phyloP scores from a whole-genome alignment of 257 asterid genomes.

The Nicotiana noctiflora region DNA sequence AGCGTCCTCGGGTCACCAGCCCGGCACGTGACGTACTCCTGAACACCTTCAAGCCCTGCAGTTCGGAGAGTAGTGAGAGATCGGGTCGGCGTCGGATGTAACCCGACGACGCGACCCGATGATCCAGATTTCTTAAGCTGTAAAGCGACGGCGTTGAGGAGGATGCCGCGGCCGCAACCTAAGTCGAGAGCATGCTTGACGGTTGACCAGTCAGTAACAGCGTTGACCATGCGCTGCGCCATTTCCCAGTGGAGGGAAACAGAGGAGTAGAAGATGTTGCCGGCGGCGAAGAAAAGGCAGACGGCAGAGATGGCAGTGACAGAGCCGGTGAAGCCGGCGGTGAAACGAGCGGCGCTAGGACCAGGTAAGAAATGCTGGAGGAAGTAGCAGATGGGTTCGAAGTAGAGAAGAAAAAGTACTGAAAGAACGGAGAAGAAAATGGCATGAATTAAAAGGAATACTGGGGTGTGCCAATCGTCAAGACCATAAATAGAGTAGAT shows the following conservation, averaged over 20 bases:
- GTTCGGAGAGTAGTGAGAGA: slow-evolving; percentile 59
- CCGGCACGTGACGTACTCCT: slow-evolving; percentile 94
- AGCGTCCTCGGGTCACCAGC: slow-evolving; percentile 79
- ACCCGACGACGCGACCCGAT: slow-evolving; percentile 90
- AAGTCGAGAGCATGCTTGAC: slow-evolving; percentile 85
- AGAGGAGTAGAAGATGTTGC: slow-evolving; percentile 75
- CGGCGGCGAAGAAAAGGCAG: slow-evolving; percentile 81
- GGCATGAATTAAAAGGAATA: slow-evolving; percentile 67
- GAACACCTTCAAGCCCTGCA: slow-evolving; percentile 85
- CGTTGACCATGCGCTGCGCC: slow-evolving; percentile 83
- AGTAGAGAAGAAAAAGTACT: slow-evolving; percentile 58
- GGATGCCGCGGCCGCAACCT: slow-evolving; percentile 92
- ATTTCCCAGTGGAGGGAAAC: slow-evolving; percentile 86
- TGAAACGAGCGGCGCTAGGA: slow-evolving; percentile 66
- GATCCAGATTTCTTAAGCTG: slow-evolving; percentile 91
- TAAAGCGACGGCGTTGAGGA: slow-evolving; percentile 82
- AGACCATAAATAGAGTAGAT: slow-evolving; percentile 94
- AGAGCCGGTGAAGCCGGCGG: slow-evolving; percentile 82
- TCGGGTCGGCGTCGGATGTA: slow-evolving; percentile 40
- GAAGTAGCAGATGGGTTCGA: slow-evolving; percentile 61
- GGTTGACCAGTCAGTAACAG: slow-evolving; percentile 79
- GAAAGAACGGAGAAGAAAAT: slow-evolving; percentile 53
- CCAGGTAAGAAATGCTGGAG: slow-evolving; percentile 51
- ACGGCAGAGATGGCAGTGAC: slow-evolving; percentile 85
- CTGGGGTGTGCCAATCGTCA: slow-evolving; percentile 83